Evolutionary conservation across 2,329 filamentous ascomycete species (phyloP).

Genomic region (Allantophomopsis cytisporea): DNA sequence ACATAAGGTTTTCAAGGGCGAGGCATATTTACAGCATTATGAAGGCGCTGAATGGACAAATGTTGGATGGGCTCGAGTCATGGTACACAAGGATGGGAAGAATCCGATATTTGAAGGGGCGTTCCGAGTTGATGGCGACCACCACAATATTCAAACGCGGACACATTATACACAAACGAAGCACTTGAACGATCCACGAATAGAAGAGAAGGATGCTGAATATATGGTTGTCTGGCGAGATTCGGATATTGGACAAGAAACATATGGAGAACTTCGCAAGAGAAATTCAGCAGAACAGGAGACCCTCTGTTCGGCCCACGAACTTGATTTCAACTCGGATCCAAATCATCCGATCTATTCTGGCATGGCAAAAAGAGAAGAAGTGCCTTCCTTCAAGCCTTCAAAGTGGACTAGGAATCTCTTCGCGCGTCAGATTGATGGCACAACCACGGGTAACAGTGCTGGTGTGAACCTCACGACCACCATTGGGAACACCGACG

Average conservation of each 20-base stretch:
- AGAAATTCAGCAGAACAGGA: conserved; percentile 18
- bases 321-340: conserved; percentile 66
- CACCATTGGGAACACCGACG: conserved; percentile 69
- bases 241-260: conserved; percentile 62
- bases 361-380: conserved; percentile 27
- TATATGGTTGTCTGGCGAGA: conserved; percentile 88
- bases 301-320: conserved; percentile 57
- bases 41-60: conserved; percentile 56
- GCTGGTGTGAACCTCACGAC: conserved; percentile 65
- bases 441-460: conserved; percentile 58
- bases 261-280: conserved; percentile 24
- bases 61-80: conserved; percentile 78
- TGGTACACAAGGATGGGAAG: conserved; percentile 61
- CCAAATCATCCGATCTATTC: conserved; percentile 55
- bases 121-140: conserved; percentile 67
- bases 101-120: conserved; percentile 80
- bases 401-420: conserved; percentile 50
- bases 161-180: conserved; percentile 62
- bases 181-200: conserved; percentile 54
- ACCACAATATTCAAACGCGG: conserved; percentile 75
- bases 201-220: conserved; percentile 40
- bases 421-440: conserved; percentile 63
- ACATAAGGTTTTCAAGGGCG: conserved; percentile 77
- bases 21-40: conserved; percentile 53
- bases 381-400: conserved; percentile 32